Evolutionary conservation across 352 stramenopile genomes (phyloP).

Genomic region (Globisporangium irregulare): DNA sequence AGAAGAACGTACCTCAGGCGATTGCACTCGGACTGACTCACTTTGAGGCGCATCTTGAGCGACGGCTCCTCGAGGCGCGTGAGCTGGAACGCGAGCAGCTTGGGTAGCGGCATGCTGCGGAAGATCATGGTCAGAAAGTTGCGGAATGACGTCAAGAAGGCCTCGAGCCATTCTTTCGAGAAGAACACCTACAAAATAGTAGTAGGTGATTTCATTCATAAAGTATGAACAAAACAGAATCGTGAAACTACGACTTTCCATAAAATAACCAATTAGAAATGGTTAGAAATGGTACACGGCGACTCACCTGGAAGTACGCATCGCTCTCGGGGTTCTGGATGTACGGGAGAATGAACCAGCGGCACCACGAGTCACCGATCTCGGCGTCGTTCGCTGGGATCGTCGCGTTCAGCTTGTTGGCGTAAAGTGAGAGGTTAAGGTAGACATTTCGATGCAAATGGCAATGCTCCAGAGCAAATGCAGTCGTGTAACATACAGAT

Average conservation of each 20-base stretch:
- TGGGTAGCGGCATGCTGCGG: conserved; percentile 63
- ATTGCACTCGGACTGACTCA: conserved; percentile 68
- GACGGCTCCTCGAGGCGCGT: conserved; percentile 64
- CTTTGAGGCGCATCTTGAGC: conserved; percentile 63
- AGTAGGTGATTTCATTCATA: no score
- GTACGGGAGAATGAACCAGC: conserved; percentile 83
- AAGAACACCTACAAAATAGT: conserved; percentile 43
- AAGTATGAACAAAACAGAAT: no score
- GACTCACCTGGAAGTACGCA: conserved; percentile 59
- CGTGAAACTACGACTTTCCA: background rate
- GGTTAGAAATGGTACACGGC: background rate
- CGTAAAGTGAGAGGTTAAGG: conserved; percentile 29
- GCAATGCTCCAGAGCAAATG: background rate
- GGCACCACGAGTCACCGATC: conserved; percentile 54
- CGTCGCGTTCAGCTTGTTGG: conserved; percentile 60
- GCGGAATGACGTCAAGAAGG: conserved; percentile 68
- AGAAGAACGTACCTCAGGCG: conserved; percentile 35
- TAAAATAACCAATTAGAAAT: background rate
- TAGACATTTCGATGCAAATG: background rate
- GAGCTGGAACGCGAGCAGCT: conserved; percentile 74
- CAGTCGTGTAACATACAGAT: background rate
- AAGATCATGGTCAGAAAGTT: conserved; percentile 84
- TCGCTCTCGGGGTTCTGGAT: conserved; percentile 70
- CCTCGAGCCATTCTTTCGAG: conserved; percentile 63
- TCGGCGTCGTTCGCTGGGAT: conserved; percentile 19